Conservation (phyloP, 2,329 filamentous ascomycete genomes). For the Colletotrichum horii region DNA sequence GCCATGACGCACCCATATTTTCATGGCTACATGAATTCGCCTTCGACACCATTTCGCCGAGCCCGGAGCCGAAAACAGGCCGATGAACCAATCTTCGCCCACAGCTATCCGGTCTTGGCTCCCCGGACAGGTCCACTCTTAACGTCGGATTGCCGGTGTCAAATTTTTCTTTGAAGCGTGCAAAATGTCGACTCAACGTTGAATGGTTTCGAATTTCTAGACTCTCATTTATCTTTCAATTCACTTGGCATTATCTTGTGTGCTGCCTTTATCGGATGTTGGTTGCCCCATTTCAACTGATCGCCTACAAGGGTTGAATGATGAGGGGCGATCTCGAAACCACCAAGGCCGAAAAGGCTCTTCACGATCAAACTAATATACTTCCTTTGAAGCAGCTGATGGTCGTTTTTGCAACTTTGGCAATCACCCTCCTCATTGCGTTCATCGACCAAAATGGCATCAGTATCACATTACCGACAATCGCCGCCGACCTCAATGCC, state of each 20-base stretch:
- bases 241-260: not conserved
- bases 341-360: slow-evolving; percentile 42
- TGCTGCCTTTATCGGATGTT: not conserved
- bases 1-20: not conserved
- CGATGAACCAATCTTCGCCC: slow-evolving; percentile 8
- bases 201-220: not conserved
- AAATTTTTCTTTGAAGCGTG: not conserved
- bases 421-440: slow-evolving; percentile 57
- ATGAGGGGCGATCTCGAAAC: slow-evolving; percentile 2
- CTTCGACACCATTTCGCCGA: not conserved
- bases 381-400: slow-evolving; percentile 55
- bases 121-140: not conserved
- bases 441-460: slow-evolving; percentile 65
- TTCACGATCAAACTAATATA: slow-evolving; percentile 63
- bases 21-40: not conserved
- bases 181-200: not conserved
- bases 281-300: not conserved
- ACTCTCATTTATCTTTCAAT: not conserved
- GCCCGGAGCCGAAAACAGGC: not conserved
- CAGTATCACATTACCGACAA: slow-evolving; percentile 54
- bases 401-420: slow-evolving; percentile 55
- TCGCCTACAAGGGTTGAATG: not conserved
- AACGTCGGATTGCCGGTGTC: not conserved
- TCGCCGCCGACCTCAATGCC: slow-evolving; percentile 51
- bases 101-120: slow-evolving; percentile 1